Base-by-base conservation (phyloP, 1,139 yeast species). In the Geotrichum bryndzae region DNA sequence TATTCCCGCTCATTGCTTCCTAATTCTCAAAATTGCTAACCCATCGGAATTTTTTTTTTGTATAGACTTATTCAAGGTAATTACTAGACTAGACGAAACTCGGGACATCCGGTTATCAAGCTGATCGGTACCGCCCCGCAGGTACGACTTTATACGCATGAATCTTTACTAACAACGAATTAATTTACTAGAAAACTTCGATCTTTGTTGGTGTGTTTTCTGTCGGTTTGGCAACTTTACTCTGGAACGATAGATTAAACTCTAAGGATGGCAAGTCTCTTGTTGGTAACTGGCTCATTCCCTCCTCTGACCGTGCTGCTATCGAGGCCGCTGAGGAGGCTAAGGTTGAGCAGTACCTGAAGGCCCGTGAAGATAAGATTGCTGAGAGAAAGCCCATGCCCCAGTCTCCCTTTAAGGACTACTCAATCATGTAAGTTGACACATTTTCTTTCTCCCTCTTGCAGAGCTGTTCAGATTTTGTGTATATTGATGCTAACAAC, bases 211-310 rank as follows among this genome's bases (percentile, higher is more conserved):
- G 66, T 33, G 66, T 66, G 41, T 60, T 70, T 33, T 65, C 72
- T 4, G 54, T 66, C 10, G 63, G 63, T 50, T 66, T 70, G 57
- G 64, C 67, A 35, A 72, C 68, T 13, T 62, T 69, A 29, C 59
- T 69, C 29, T 65, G 67, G 63, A 69, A 68, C 63, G 73, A 71
- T 65, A 62, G 65, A 50, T 62, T 66, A 61, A 66, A 66, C 62
- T 65, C 69, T 54, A 62, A 65, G 31, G 61, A 64, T 15, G 66
- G 67, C 58, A 68, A 68, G 60, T 68, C 72, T 13, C 51, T 66
- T 5, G 62, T 70, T 58, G 73, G 73, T 45, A 69, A 70, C 64
- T 64, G 67, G 68, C 64, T 70, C 54, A 66, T 67, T 57, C 70
- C 70, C 31, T 48, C 60, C 29, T 1, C 57, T 13, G 54, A 57